These are phyloP conservation scores for Penicillium cinerascens DNA, from an alignment of 495 filamentous ascomycete species.

Conservation along the genomic window DNA sequence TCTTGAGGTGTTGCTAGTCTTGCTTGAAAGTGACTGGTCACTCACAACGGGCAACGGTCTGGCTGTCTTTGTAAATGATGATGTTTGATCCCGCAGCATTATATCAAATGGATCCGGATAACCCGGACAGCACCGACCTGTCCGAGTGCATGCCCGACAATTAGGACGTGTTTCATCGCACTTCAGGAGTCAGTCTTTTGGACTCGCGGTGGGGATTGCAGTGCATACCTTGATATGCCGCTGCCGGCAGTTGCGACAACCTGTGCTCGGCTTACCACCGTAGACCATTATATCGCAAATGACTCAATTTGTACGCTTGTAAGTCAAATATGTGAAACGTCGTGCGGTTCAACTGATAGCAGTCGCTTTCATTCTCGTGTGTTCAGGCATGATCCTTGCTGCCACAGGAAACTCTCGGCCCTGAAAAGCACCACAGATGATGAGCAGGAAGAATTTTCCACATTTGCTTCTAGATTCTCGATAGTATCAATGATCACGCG, in stretches of 20 bases:
- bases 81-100: constrained; percentile 63
- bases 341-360: no score
- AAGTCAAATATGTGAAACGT: neutral
- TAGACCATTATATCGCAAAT: constrained; percentile 58
- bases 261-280: constrained; percentile 66
- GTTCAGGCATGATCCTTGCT: no score
- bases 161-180: constrained; percentile 51
- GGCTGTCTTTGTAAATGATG: constrained; percentile 35
- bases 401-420: no score
- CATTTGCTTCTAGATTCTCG: neutral
- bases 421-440: no score
- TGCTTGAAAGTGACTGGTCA: neutral
- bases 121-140: constrained; percentile 53
- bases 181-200: constrained; percentile 19
- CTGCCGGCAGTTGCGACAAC: constrained; percentile 63
- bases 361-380: no score
- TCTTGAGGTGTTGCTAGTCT: neutral
- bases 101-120: constrained; percentile 68
- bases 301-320: neutral
- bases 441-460: no score
- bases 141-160: constrained; percentile 46
- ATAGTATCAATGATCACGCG: neutral
- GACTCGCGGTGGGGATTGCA: neutral
- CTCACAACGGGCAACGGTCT: neutral
- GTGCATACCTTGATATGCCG: constrained; percentile 56